These are phyloP conservation scores for Fusarium xyrophilum DNA, from an alignment of 2,329 filamentous ascomycete species.

Conservation along the genomic window DNA sequence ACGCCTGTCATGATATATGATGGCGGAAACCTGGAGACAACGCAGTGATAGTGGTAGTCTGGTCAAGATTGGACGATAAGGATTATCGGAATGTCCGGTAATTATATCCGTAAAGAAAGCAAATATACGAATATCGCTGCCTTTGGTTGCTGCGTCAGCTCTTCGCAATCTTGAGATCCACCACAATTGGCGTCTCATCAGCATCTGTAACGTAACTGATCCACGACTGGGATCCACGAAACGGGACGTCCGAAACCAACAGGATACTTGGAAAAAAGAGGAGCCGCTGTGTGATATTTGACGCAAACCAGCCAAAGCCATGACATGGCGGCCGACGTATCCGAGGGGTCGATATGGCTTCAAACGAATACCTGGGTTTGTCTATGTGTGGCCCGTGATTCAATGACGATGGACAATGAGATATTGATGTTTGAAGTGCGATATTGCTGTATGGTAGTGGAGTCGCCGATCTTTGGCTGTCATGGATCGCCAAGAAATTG, in stretches of 20 bases:
- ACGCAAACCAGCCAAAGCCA: constrained; percentile 4
- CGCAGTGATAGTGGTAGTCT: not conserved
- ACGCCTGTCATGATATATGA: constrained; percentile 3
- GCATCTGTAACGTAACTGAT: constrained; percentile 11
- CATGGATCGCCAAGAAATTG: constrained; percentile 31
- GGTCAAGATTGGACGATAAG: constrained; percentile 4
- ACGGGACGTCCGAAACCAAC: constrained; percentile 18
- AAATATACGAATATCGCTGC: not conserved
- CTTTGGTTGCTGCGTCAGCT: not conserved
- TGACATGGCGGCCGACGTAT: constrained; percentile 20
- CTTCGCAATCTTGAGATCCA: constrained; percentile 5
- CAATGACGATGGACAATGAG: constrained; percentile 10
- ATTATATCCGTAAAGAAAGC: not conserved
- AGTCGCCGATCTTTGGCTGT: constrained; percentile 27
- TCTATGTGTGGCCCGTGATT: not conserved
- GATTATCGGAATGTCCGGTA: constrained; percentile 1
- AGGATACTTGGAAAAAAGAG: constrained; percentile 22
- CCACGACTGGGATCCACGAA: constrained; percentile 18
- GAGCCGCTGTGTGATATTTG: constrained; percentile 21
- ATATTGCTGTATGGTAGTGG: constrained; percentile 12
- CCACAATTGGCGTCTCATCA: constrained; percentile 1
- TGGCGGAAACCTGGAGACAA: not conserved
- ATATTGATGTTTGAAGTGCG: constrained; percentile 6
- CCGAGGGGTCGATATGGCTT: not conserved
- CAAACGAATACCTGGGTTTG: not conserved